Base-by-base conservation (phyloP, 1,139 yeast genomes). In the Sugiyamaella japonica region DNA sequence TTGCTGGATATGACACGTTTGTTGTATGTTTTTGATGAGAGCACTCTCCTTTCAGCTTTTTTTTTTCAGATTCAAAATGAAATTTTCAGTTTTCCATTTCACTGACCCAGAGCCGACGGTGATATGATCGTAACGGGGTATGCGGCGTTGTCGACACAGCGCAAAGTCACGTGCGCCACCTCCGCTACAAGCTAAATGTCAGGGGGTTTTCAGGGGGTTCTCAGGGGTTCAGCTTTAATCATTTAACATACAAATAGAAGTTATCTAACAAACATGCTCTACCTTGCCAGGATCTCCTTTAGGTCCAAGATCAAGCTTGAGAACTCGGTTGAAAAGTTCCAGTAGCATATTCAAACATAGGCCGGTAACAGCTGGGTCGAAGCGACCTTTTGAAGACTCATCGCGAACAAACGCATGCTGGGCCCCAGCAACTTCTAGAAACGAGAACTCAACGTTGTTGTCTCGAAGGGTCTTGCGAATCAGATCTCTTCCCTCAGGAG, bases 341-440 rank as follows among this genome's bases (percentile, higher is more conserved):
- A 78, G 75, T 62, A 86, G 68, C 79, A 88, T 83, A 31, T 81
- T 86, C 66, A 83, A 73, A 66, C 95, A 85, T 48, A 82, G 75
- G 59, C 79, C 76, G 39, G 95, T 86, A 54, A 84, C 79, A 7
- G 90, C 89, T 9, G 90, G 83, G 66, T 87, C 95, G 66, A 82
- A 87, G 62, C 95, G 76, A 5, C 89, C 95, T 71, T 86, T 87
- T 62, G 89, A 83, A 62, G 75, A 72, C 65, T 86, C 95, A 67
- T 87, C 95, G 60, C 95, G 76, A 52, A 87, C 84, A 66, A 86
- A 87, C 0, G 95, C 95, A 63, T 87, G 95, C 69, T 86, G 91
- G 13, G 89, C 95, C 60, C 83, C 91, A 61, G 85, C 82, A 56
- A 86, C 76, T 70, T 87, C 95, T 70, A 84, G 77, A 66, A 86